Conservation (phyloP, 495 filamentous ascomycete species). For the Aspergillus ellipticus region DNA sequence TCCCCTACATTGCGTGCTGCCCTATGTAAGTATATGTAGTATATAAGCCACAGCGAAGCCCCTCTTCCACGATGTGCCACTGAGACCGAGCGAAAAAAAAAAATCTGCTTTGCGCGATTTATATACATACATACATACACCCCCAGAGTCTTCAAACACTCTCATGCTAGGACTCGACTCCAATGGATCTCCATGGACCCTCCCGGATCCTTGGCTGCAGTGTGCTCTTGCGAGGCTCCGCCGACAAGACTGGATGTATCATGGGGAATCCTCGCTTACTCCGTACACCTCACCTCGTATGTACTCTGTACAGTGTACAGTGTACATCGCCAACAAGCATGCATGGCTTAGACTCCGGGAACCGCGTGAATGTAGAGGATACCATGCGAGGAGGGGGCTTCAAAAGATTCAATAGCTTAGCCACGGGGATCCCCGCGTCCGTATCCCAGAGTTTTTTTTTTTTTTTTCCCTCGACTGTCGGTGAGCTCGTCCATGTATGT, state of each 20-base stretch:
- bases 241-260: not conserved
- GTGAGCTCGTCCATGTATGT: constrained; percentile 4
- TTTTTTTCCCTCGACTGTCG: not conserved
- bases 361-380: not conserved
- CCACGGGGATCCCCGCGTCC: not conserved
- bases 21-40: too few relatives aligned
- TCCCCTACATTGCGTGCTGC: too few relatives aligned
- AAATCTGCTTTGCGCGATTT: not conserved
- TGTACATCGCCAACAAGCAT: not conserved
- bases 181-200: not conserved
- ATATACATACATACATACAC: not conserved
- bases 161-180: not conserved
- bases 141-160: too few relatives aligned
- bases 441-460: constrained; percentile 1
- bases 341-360: not conserved
- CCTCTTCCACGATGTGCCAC: too few relatives aligned
- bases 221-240: not conserved
- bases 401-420: constrained; percentile 11
- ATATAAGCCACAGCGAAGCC: too few relatives aligned
- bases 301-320: not conserved
- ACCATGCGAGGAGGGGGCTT: constrained; percentile 8
- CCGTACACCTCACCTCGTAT: not conserved
- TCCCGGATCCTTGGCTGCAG: not conserved
- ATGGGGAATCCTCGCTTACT: not conserved
- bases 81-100: too few relatives aligned